Evolutionary conservation across 2,329 filamentous ascomycete genomes (phyloP), one percentile per base, ranked within the genome.

Genomic region (Colletotrichum limetticola): DNA sequence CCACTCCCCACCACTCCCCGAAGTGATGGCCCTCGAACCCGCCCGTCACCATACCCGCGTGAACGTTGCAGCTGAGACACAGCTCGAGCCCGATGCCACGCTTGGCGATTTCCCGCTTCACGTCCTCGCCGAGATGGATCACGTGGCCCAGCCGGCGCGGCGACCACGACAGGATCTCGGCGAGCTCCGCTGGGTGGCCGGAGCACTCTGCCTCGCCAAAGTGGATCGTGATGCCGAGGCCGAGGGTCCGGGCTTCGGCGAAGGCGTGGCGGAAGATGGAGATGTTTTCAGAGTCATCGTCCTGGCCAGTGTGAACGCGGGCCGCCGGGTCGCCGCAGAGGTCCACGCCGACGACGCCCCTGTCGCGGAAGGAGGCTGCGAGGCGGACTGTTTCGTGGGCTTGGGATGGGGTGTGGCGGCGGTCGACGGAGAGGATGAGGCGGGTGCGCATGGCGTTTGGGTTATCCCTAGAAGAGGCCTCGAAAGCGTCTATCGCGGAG

Each of bases 21-120:
- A 97, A 95, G 83, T 97, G 94, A 81, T 97, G 94, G 61, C 91
- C 91, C 70, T 87, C 85, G 74, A 88, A 90, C 7, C 90, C 89
- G 0, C 93, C 92, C 1, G 85, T 83, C 63, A 93, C 91, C 90
- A 97, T 91, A 75, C 90, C 91, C 1, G 92, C 92, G 76, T 92
- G 90, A 1, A 97, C 93, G 77, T 97, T 97, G 81, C 94, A 96
- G 76, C 91, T 94, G 74, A 97, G 83, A 74, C 94, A 97, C 49
- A 97, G 79, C 82, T 97, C 94, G 14, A 97, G 81, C 2, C 92
- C 93, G 32, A 95, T 79, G 1, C 85, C 85, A 14, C 85, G 84
- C 58, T 80, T 77, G 12, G 83, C 80, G 69, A 87, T 93, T 76
- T 89, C 86, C 57, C 81, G 78, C 78, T 88, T 91, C n/a, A 92